These are phyloP conservation scores for Phaeomoniella chlamydospora DNA, from an alignment of 2,329 filamentous ascomycete genomes.

Conservation along the genomic window DNA sequence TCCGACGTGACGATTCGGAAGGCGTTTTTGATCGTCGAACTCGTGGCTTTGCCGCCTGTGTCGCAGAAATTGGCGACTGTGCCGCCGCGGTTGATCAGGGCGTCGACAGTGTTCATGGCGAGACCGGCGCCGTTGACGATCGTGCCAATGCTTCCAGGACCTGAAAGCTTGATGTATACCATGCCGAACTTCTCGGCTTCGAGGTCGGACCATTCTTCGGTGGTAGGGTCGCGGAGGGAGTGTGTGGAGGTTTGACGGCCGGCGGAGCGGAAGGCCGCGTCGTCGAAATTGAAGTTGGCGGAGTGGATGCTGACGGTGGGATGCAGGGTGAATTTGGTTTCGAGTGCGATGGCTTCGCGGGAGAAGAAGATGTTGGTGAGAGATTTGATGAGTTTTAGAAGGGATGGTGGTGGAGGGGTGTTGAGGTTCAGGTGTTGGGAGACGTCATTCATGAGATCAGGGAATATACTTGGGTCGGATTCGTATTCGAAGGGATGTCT, in stretches of 20 bases:
- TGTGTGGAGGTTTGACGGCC: conserved; percentile 50
- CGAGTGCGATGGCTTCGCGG: conserved; percentile 51
- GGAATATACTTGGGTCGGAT: conserved; percentile 27
- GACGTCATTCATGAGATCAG: conserved; percentile 24
- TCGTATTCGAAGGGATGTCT: conserved; percentile 42
- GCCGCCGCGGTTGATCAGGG: conserved; percentile 53
- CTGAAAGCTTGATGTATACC: conserved; percentile 55
- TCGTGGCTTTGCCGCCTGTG: conserved; percentile 77
- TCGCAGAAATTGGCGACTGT: conserved; percentile 73
- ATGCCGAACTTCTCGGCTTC: conserved; percentile 58
- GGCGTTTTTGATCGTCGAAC: conserved; percentile 61
- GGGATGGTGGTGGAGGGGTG: conserved; percentile 25
- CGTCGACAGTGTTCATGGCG: conserved; percentile 83
- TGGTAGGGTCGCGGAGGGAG: conserved; percentile 34
- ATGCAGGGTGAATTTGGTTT: conserved; percentile 34
- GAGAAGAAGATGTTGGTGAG: conserved; percentile 46
- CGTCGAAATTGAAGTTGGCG: conserved; percentile 52
- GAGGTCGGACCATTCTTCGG: conserved; percentile 41
- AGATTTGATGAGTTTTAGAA: conserved; percentile 34
- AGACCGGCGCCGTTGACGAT: conserved; percentile 74
- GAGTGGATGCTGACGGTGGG: conserved; percentile 28
- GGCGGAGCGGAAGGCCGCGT: conserved; percentile 50
- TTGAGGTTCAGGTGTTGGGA: conserved; percentile 39
- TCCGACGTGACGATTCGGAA: conserved; percentile 64
- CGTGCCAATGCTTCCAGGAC: conserved; percentile 55